These are phyloP conservation scores for Penstemon eatonii DNA, from an alignment of 257 asterid species.

Conservation along the genomic window DNA sequence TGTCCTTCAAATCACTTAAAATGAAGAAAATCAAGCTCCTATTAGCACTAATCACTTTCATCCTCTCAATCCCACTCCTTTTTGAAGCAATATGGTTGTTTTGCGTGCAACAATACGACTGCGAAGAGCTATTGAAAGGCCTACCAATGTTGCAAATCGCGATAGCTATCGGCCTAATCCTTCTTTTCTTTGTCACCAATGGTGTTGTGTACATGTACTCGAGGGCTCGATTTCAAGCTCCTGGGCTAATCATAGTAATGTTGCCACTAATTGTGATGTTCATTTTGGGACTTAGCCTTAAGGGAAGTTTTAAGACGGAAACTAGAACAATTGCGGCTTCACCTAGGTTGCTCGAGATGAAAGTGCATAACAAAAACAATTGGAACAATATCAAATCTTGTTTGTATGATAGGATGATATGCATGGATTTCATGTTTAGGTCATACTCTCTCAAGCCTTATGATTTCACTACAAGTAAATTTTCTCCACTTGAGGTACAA, in stretches of 20 bases:
- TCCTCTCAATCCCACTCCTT: constrained; percentile 42
- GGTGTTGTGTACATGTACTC: constrained; percentile 23
- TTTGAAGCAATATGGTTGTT: constrained; percentile 36
- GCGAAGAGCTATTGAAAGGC: constrained; percentile 34
- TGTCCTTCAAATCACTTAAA: constrained; percentile 11
- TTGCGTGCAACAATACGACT: constrained; percentile 31
- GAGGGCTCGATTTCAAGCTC: constrained; percentile 11
- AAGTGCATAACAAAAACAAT: constrained; percentile 21
- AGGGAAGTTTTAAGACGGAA: constrained; percentile 36
- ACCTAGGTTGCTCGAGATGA: constrained; percentile 36
- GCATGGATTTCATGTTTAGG: constrained; percentile 31
- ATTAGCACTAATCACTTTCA: constrained; percentile 29
- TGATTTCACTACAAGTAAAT: constrained; percentile 19
- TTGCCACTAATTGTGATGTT: constrained; percentile 32
- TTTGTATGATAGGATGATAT: constrained; percentile 32
- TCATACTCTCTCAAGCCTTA: constrained; percentile 26
- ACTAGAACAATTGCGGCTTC: constrained; percentile 33
- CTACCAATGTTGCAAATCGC: constrained; percentile 33
- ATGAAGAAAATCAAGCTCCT: constrained; percentile 19
- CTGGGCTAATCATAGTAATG: constrained; percentile 33
- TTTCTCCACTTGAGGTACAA: constrained; percentile 38
- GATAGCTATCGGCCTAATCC: constrained; percentile 27
- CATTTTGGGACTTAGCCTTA: constrained; percentile 36
- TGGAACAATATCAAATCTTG: constrained; percentile 44
- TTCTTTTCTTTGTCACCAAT: constrained; percentile 35